A percentile compares a stretch with the other conserved stretches of the same genome.
Evolutionary conservation across 2,329 filamentous ascomycete genomes (phyloP).

Genomic region (Sclerotiophoma versabilis): DNA sequence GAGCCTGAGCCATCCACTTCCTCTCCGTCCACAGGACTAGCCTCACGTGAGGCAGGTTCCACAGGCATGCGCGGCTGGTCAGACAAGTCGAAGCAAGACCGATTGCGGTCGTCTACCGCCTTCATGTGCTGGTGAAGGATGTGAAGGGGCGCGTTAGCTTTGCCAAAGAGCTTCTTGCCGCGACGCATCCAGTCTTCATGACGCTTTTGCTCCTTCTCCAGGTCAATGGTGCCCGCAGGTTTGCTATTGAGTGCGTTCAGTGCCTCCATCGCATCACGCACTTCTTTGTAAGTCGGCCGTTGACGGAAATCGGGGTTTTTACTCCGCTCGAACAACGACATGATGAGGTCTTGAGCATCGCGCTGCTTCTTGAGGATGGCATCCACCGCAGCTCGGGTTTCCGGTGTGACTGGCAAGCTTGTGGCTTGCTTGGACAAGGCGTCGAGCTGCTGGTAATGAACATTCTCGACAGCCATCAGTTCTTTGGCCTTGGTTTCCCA

Average conservation of each 20-base stretch:
- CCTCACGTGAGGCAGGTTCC: slow-evolving; percentile 88
- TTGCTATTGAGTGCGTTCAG: slow-evolving; percentile 92
- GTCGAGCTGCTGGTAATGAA: slow-evolving; percentile 94
- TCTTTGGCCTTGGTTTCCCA: slow-evolving; percentile 96
- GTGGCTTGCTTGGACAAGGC: slow-evolving; percentile 85
- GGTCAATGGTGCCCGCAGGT: slow-evolving; percentile 85
- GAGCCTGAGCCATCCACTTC: slow-evolving; percentile 56
- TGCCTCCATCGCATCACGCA: slow-evolving; percentile 87
- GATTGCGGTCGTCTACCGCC: slow-evolving; percentile 87
- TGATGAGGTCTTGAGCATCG: slow-evolving; percentile 88
- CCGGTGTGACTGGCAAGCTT: slow-evolving; percentile 78
- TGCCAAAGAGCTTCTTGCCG: slow-evolving; percentile 97
- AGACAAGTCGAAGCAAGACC: slow-evolving; percentile 87
- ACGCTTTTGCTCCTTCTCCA: slow-evolving; percentile 91
- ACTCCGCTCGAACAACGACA: slow-evolving; percentile 80
- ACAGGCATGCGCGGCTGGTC: slow-evolving; percentile 90
- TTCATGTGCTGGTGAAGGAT: slow-evolving; percentile 96
- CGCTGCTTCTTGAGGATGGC: slow-evolving; percentile 94
- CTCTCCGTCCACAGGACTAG: slow-evolving; percentile 63
- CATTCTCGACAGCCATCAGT: slow-evolving; percentile 86
- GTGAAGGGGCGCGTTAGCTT: slow-evolving; percentile 95
- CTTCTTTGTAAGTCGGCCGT: slow-evolving; percentile 85
- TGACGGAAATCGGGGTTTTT: slow-evolving; percentile 77
- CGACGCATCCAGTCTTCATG: slow-evolving; percentile 99
- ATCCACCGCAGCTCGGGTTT: slow-evolving; percentile 83